Conservation (phyloP, 2,329 filamentous ascomycete species). For the Ophiocordyceps polyrhachis-furcata region DNA sequence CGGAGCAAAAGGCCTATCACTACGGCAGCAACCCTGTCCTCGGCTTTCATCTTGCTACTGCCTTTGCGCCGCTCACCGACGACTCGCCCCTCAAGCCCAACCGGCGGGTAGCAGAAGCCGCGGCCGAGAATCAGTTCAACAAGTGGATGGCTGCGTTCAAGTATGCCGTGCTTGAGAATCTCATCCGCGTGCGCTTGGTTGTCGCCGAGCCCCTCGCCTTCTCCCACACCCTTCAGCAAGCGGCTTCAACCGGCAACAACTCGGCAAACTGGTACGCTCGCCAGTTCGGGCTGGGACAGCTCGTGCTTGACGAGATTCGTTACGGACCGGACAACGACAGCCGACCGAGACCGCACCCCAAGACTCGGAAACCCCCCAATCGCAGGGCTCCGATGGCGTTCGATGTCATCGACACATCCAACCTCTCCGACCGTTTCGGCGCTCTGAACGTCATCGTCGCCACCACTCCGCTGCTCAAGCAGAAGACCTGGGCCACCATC, state of each 20-base stretch:
- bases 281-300: constrained; percentile 16
- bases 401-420: constrained; percentile 36
- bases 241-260: constrained; percentile 9
- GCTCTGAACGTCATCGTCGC: constrained; percentile 21
- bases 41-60: constrained; percentile 37
- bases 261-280: constrained; percentile 23
- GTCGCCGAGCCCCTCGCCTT: constrained; percentile 30
- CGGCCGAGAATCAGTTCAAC: constrained; percentile 25
- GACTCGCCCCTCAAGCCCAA: constrained; percentile 18
- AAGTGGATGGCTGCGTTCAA: constrained; percentile 25
- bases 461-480: constrained; percentile 25
- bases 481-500: constrained; percentile 23
- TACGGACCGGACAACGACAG: constrained; percentile 14
- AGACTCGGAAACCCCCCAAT: too few relatives aligned
- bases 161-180: constrained; percentile 6
- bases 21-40: constrained; percentile 31
- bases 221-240: constrained; percentile 29
- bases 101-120: background rate
- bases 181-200: constrained; percentile 24
- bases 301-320: constrained; percentile 21
- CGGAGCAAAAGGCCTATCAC: constrained; percentile 20
- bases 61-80: constrained; percentile 18
- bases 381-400: constrained; percentile 22
- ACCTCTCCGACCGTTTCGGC: constrained; percentile 21
- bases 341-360: too few relatives aligned